These are phyloP conservation scores for Boletellus deceptivus DNA, from an alignment of 1,284 basidiomycete genomes.

Conservation along the genomic window DNA sequence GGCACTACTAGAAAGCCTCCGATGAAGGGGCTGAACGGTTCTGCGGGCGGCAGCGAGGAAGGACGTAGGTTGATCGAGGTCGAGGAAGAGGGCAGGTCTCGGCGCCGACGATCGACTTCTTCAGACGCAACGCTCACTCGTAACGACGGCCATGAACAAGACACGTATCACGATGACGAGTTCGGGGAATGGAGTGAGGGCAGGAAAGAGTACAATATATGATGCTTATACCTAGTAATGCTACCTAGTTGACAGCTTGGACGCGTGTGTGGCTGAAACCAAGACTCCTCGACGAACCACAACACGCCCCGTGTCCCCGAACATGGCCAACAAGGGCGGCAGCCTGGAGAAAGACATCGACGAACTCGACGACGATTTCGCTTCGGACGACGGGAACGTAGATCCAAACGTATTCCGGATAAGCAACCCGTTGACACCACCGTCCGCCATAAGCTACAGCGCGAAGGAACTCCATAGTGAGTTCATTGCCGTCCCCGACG, in stretches of 20 bases:
- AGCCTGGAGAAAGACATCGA: slow-evolving; percentile 42
- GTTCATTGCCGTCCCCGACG: slow-evolving; percentile 15
- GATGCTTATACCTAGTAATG: not conserved
- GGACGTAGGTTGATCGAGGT: slow-evolving; percentile 24
- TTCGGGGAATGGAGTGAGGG: slow-evolving; percentile 36
- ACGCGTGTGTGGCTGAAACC: slow-evolving; percentile 22
- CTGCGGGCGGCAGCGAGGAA: slow-evolving; percentile 14
- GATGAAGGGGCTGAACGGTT: slow-evolving; percentile 13
- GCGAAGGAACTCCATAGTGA: slow-evolving; percentile 55
- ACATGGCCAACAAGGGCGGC: slow-evolving; percentile 22
- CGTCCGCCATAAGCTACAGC: slow-evolving; percentile 37
- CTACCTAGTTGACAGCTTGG: too few relatives aligned
- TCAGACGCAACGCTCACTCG: slow-evolving; percentile 39
- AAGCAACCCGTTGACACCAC: slow-evolving; percentile 40
- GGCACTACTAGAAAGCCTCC: slow-evolving; percentile 10
- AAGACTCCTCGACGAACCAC: not conserved
- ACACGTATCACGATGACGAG: slow-evolving; percentile 29
- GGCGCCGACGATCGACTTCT: slow-evolving; percentile 35
- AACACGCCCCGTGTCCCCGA: not conserved
- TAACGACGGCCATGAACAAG: slow-evolving; percentile 21
- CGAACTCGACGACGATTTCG: slow-evolving; percentile 48
- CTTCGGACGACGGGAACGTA: slow-evolving; percentile 35
- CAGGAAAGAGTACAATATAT: slow-evolving; percentile 7
- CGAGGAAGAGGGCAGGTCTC: slow-evolving; percentile 27
- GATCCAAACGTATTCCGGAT: slow-evolving; percentile 49